Conservation (phyloP, 2,329 filamentous ascomycete genomes). For the Xylaria arbuscula region DNA sequence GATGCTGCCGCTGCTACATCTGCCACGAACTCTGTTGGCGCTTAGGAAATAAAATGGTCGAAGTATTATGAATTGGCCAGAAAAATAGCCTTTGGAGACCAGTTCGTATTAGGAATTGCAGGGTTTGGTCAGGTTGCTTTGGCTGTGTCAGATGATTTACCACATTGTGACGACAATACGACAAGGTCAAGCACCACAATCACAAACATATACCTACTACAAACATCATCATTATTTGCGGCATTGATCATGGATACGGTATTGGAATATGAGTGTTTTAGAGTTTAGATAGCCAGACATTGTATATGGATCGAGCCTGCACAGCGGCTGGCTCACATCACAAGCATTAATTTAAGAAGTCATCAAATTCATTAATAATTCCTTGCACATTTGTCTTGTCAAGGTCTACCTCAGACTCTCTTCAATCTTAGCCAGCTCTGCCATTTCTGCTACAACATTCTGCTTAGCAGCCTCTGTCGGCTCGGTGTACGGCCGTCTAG, state of each 20-base stretch:
- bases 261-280: slow-evolving; percentile 16
- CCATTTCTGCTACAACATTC: slow-evolving; percentile 55
- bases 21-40: background rate
- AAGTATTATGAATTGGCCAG: slow-evolving; percentile 3
- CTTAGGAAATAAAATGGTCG: background rate
- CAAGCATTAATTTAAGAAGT: slow-evolving; percentile 11
- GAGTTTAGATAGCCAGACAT: slow-evolving; percentile 10
- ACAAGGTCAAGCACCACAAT: background rate
- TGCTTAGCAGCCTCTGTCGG: slow-evolving; percentile 58
- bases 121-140: background rate
- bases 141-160: background rate
- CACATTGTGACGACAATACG: background rate
- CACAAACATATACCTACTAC: slow-evolving; percentile 10
- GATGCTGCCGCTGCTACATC: slow-evolving; percentile 16
- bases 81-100: slow-evolving; percentile 1
- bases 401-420: slow-evolving; percentile 41
- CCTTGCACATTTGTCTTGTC: background rate
- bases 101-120: background rate
- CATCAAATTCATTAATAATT: slow-evolving; percentile 5
- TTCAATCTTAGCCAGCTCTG: slow-evolving; percentile 49
- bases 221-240: slow-evolving; percentile 10
- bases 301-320: background rate
- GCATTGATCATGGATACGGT: background rate
- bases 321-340: background rate
- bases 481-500: slow-evolving; percentile 70